Evolutionary conservation across 768 basidiomycete species (phyloP).

Genomic region (Suillus subaureus): DNA sequence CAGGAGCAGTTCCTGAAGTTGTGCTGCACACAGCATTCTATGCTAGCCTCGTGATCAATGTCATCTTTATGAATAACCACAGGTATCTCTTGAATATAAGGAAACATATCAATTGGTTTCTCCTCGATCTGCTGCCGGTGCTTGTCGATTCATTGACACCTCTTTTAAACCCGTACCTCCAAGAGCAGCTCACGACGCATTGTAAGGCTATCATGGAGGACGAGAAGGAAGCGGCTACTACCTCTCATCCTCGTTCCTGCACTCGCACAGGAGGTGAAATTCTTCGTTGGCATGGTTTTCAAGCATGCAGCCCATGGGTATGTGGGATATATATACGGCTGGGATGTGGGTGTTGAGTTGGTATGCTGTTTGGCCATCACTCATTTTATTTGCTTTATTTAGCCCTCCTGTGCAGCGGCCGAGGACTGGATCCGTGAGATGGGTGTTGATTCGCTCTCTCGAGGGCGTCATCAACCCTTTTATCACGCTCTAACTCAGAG

Average conservation of each 20-base stretch:
- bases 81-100: slow-evolving; percentile 36
- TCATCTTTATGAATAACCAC: slow-evolving; percentile 39
- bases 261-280: slow-evolving; percentile 29
- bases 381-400: not conserved
- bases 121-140: slow-evolving; percentile 48
- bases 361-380: not conserved
- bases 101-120: slow-evolving; percentile 34
- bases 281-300: slow-evolving; percentile 55
- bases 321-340: slow-evolving; percentile 47
- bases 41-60: slow-evolving; percentile 39
- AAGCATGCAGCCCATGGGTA: slow-evolving; percentile 42
- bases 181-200: slow-evolving; percentile 29
- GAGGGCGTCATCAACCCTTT: slow-evolving; percentile 52
- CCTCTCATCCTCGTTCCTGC: slow-evolving; percentile 30
- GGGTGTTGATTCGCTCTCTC: slow-evolving; percentile 40
- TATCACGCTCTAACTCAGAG: slow-evolving; percentile 41
- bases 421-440: slow-evolving; percentile 48
- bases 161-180: slow-evolving; percentile 26
- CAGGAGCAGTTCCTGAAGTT: slow-evolving; percentile 30
- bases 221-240: slow-evolving; percentile 32
- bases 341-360: slow-evolving; percentile 43
- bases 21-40: slow-evolving; percentile 37
- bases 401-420: slow-evolving; percentile 40
- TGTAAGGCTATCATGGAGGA: slow-evolving; percentile 34
- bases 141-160: slow-evolving; percentile 41